phyloP scores from a whole-genome alignment of 2,329 filamentous ascomycete genomes.

The Fusarium fujikuroi region DNA sequence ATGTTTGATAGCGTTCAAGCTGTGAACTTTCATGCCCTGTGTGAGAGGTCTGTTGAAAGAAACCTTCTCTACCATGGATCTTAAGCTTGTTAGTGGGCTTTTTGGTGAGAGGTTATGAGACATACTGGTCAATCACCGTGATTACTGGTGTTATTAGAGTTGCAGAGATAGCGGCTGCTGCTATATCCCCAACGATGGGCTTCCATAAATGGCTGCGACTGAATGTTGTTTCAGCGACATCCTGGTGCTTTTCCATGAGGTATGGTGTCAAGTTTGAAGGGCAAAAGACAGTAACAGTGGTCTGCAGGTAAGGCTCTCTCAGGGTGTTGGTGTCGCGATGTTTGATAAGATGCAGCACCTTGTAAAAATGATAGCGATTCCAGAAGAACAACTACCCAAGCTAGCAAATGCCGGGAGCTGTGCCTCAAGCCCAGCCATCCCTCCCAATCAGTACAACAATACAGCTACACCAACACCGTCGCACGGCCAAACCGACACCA shows the following conservation, averaged over 20 bases:
- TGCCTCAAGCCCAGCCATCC: background rate
- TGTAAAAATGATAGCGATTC: background rate
- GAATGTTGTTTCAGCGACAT: constrained; percentile 2
- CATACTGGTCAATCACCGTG: constrained; percentile 45
- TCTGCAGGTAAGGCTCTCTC: no score
- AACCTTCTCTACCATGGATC: constrained; percentile 40
- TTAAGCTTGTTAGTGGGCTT: background rate
- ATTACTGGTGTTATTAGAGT: constrained; percentile 44
- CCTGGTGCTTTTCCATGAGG: constrained; percentile 31
- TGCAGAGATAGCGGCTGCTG: constrained; percentile 43
- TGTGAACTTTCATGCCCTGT: constrained; percentile 26
- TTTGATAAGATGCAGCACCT: background rate
- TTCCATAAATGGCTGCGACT: constrained; percentile 25
- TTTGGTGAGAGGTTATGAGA: background rate
- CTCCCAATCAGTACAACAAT: background rate
- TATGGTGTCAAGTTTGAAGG: rapidly evolving
- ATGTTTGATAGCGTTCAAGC: constrained; percentile 24
- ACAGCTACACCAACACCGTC: background rate
- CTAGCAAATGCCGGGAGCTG: background rate
- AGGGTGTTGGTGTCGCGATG: background rate
- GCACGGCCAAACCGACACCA: constrained; percentile 4
- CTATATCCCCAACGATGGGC: constrained; percentile 38
- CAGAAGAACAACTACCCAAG: background rate
- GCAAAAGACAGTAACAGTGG: no score
- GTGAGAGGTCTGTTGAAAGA: constrained; percentile 30